phyloP scores from a whole-genome alignment of 805 yeast genomes.

The Maudiozyma turicensis region DNA sequence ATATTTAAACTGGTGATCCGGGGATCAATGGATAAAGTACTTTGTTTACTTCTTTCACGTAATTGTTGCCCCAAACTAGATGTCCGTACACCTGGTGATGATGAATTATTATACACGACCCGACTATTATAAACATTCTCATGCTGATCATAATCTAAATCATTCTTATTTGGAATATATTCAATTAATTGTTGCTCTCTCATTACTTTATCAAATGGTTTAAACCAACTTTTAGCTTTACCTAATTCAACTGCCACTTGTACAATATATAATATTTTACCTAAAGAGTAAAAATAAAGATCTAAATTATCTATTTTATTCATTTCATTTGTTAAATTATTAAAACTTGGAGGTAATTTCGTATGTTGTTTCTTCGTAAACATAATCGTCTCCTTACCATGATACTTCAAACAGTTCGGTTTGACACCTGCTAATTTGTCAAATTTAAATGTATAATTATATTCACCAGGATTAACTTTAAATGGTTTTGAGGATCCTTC shows the following conservation, averaged over 20 bases:
- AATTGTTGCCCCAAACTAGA: neutral
- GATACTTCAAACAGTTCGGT: conserved; percentile 21
- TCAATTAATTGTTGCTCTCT: conserved; percentile 16
- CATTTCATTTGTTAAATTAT: conserved; percentile 18
- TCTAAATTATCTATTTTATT: conserved; percentile 19
- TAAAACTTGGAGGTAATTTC: conserved; percentile 25
- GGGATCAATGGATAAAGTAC: neutral
- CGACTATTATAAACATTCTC: conserved; percentile 1
- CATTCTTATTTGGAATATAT: conserved; percentile 20
- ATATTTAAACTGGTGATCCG: neutral
- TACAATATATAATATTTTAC: conserved; percentile 21
- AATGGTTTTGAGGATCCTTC: conserved; percentile 24
- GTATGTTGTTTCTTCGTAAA: conserved; percentile 16
- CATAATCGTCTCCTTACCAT: conserved; percentile 13
- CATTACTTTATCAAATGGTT: conserved; percentile 20
- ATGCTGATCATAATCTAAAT: conserved; percentile 10
- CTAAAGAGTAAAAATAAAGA: conserved; percentile 21
- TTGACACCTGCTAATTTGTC: conserved; percentile 16
- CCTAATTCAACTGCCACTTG: conserved; percentile 24
- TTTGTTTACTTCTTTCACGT: neutral
- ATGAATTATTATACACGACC: conserved; percentile 1
- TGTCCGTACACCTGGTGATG: neutral
- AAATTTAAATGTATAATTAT: conserved; percentile 21
- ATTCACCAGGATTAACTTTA: conserved; percentile 21
- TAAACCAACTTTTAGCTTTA: conserved; percentile 22